Conservation (phyloP, 768 basidiomycete genomes). For the Tricholomella constricta region DNA sequence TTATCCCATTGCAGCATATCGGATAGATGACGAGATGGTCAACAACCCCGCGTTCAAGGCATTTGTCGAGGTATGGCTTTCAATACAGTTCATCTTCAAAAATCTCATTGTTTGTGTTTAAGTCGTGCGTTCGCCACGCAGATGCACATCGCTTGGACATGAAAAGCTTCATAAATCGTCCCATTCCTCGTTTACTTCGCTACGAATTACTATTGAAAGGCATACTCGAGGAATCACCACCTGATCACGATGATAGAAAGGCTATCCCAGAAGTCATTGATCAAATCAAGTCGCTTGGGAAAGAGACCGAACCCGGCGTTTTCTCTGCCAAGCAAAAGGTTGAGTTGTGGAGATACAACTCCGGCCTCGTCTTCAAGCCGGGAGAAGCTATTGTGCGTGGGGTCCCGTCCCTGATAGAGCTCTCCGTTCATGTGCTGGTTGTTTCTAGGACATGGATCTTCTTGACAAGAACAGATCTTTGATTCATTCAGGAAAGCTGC, state of each 20-base stretch:
- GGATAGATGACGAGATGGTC: conserved; percentile 86
- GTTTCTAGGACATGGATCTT: conserved; percentile 82
- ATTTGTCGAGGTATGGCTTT: conserved; percentile 72
- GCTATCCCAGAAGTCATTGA: conserved; percentile 86
- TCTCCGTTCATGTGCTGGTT: not conserved
- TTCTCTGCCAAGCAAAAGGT: conserved; percentile 86
- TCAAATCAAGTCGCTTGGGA: conserved; percentile 82
- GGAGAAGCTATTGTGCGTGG: conserved; percentile 65
- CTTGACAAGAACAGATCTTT: conserved; percentile 80
- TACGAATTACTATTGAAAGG: conserved; percentile 84
- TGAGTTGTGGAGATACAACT: conserved; percentile 84
- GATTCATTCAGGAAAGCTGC: conserved; percentile 80
- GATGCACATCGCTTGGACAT: conserved; percentile 85
- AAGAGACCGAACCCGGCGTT: conserved; percentile 87
- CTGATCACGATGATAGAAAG: conserved; percentile 77
- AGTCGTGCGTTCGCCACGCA: conserved; percentile 60
- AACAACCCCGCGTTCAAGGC: conserved; percentile 78
- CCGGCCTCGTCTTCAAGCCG: conserved; percentile 75
- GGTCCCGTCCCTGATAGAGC: not conserved
- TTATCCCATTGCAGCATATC: conserved; percentile 87
- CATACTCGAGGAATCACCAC: conserved; percentile 74
- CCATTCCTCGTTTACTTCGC: conserved; percentile 86
- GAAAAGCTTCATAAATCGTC: conserved; percentile 91
- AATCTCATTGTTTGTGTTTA: conserved; percentile 21
- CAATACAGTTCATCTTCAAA: not conserved